Evolutionary conservation across 2,329 filamentous ascomycete species (phyloP).

Genomic region (Arthroderma uncinatum): DNA sequence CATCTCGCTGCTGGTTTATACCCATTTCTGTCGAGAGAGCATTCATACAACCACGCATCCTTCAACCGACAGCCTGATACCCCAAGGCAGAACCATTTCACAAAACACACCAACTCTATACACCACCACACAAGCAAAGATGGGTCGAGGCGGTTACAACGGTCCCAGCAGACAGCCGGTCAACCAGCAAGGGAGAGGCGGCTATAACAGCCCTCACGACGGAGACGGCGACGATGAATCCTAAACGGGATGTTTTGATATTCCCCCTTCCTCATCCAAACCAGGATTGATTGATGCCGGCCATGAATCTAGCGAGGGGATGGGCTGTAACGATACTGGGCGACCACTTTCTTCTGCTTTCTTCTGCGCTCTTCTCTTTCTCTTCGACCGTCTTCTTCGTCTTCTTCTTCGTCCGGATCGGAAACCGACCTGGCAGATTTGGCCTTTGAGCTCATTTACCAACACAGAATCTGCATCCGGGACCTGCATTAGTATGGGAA

Average conservation of each 20-base stretch:
- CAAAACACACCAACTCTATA: neutral
- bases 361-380: neutral
- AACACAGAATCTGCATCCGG: slow-evolving; percentile 12
- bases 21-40: no score
- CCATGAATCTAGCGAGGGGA: slow-evolving; percentile 3
- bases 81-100: neutral
- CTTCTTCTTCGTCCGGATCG: neutral
- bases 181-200: slow-evolving; percentile 23
- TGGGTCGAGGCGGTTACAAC: slow-evolving; percentile 30
- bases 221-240: slow-evolving; percentile 14
- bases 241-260: slow-evolving; percentile 4
- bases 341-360: neutral
- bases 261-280: slow-evolving; percentile 4
- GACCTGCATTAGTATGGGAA: neutral
- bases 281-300: slow-evolving; percentile 6
- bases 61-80: neutral
- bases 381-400: neutral
- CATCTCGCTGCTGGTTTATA: no score
- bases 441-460: slow-evolving; percentile 11
- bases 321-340: neutral
- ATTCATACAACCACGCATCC: neutral
- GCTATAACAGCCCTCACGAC: slow-evolving; percentile 23
- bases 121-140: slow-evolving; percentile 13
- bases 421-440: neutral
- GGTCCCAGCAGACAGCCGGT: slow-evolving; percentile 15